Evolutionary conservation across 2,329 filamentous ascomycete genomes (phyloP), one percentile per base, ranked within the genome.

Genomic region (Botrytis porri): DNA sequence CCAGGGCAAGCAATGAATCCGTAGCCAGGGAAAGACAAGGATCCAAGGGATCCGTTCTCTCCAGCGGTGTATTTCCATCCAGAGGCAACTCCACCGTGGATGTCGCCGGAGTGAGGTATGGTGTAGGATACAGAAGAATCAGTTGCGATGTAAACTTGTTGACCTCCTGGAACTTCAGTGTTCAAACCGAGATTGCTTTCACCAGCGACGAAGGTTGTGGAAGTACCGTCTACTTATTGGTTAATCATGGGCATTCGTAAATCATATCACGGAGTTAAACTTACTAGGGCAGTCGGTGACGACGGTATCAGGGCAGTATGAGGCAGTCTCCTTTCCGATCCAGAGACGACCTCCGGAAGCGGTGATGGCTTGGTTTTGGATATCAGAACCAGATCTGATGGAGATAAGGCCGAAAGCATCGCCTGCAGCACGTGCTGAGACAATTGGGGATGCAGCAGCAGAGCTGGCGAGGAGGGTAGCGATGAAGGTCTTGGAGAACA

Each of bases 301-400:
- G 41, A 43, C 41, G 41, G 41, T 3, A 5, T 43, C 41, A 48
- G 86, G 73, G 64, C 73, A 74, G 73, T 65, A 61, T 32, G 73
- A 41, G 18, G 73, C 14, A 29, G 73, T 54, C 0, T 18, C 7
- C 59, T 70, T 74, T 61, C 73, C 73, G 12, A 74, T 73, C 25
- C 41, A 74, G 48, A 74, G 61, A 48, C 12, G 10, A 14, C 45
- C 37, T 4, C 39, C 39, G 8, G 2, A 3, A 25, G 73, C 70
- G n/a, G 20, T 41, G 62, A 74, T 72, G n/a, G 22, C n/a, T 29
- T 41, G 25, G 51, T 10, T n/a, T 57, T 74, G 70, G n/a, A 69
- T 18, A 20, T 41, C 12, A 7, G 12, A 51, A 25, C 70, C 70
- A 1, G 69, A 66, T 25, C 32, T 16, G 57, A 71, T 69, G 41